Evolutionary conservation across 2,329 filamentous ascomycete species (phyloP).

Genomic region (Rhynchosporium graminicola): DNA sequence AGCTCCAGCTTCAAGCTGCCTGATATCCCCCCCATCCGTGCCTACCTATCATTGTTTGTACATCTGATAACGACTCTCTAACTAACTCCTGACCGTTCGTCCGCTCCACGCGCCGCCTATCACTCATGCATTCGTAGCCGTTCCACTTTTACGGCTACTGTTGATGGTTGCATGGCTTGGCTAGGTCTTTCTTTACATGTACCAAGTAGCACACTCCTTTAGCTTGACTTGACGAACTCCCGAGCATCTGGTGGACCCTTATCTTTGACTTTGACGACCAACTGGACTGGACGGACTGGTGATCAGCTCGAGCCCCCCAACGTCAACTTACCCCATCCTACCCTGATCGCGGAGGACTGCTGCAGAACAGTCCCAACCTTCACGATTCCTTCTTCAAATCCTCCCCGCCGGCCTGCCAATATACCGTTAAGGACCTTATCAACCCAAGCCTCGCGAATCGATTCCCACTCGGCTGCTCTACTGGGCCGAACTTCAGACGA

Average conservation of each 20-base stretch:
- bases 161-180: slow-evolving; percentile 11
- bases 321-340: slow-evolving; percentile 6
- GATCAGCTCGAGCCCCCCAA: not conserved
- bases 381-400: slow-evolving; percentile 82
- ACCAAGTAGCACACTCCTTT: not conserved
- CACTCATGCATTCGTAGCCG: slow-evolving; percentile 10
- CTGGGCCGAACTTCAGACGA: slow-evolving; percentile 46
- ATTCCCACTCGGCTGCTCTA: slow-evolving; percentile 48
- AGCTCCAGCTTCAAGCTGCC: not conserved
- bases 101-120: slow-evolving; percentile 14
- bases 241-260: slow-evolving; percentile 11
- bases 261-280: not conserved
- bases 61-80: not conserved
- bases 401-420: slow-evolving; percentile 71
- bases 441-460: slow-evolving; percentile 42
- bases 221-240: slow-evolving; percentile 15
- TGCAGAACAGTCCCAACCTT: slow-evolving; percentile 74
- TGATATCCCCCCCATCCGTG: slow-evolving; percentile 5
- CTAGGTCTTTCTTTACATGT: too few species aligned
- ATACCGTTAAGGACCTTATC: slow-evolving; percentile 82
- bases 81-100: not conserved
- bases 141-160: slow-evolving; percentile 15
- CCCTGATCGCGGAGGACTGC: slow-evolving; percentile 58
- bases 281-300: not conserved
- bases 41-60: not conserved